phyloP scores from a whole-genome alignment of 1,284 basidiomycete genomes.

The Papiliotrema flavescens region DNA sequence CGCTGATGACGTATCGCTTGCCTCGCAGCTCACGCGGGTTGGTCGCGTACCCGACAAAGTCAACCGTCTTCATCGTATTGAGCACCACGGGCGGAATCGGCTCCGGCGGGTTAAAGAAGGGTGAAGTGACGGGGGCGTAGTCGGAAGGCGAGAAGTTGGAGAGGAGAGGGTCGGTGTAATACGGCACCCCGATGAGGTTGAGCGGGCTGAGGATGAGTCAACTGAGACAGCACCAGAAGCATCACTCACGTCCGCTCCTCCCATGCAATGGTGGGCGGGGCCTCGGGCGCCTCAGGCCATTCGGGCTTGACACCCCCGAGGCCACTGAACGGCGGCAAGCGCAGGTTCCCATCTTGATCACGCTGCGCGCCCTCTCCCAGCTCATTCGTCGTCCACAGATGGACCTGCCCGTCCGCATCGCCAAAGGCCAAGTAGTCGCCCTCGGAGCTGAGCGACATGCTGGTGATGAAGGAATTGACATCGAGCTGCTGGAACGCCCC shows the following conservation, averaged over 20 bases:
- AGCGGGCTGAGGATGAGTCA: slow-evolving; percentile 66
- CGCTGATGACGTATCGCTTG: slow-evolving; percentile 67
- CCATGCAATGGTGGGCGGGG: slow-evolving; percentile 73
- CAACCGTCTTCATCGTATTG: slow-evolving; percentile 74
- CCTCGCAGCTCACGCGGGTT: slow-evolving; percentile 79
- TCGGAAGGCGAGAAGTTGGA: slow-evolving; percentile 64
- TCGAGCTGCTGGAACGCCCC: slow-evolving; percentile 55
- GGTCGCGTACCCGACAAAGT: slow-evolving; percentile 81
- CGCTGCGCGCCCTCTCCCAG: slow-evolving; percentile 56
- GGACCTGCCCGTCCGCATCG: slow-evolving; percentile 79
- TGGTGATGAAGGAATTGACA: slow-evolving; percentile 68
- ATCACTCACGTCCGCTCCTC: slow-evolving; percentile 71
- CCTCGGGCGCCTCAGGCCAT: slow-evolving; percentile 73
- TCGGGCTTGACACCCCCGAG: slow-evolving; percentile 76
- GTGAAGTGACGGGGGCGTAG: slow-evolving; percentile 48
- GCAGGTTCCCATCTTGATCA: slow-evolving; percentile 31
- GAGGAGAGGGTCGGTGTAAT: slow-evolving; percentile 72
- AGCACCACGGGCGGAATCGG: slow-evolving; percentile 77
- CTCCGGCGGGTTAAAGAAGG: slow-evolving; percentile 59
- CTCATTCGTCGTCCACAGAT: slow-evolving; percentile 72
- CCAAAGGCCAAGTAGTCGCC: slow-evolving; percentile 91
- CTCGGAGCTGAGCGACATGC: slow-evolving; percentile 76
- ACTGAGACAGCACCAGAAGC: background rate
- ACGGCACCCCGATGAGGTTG: slow-evolving; percentile 84
- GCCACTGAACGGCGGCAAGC: slow-evolving; percentile 71